A percentile compares a stretch with the other conserved stretches of the same genome.
Evolutionary conservation across 2,329 filamentous ascomycete genomes (phyloP).

Genomic region (Epichloe sylvatica): DNA sequence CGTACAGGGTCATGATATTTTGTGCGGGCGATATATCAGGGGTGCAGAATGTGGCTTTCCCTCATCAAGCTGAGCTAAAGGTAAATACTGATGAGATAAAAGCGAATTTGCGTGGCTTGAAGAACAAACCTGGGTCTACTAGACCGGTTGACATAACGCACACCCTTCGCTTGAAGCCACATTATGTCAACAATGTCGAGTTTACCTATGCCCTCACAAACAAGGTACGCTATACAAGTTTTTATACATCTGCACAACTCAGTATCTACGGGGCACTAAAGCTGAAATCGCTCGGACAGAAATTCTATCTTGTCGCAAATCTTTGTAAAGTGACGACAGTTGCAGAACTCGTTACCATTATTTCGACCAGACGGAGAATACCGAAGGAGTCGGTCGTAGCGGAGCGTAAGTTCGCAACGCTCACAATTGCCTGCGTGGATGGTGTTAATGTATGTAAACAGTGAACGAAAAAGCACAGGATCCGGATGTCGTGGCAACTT

Average conservation of each 20-base stretch:
- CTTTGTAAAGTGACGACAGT: slow-evolving; percentile 63
- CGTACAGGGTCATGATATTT: slow-evolving; percentile 66
- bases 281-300: slow-evolving; percentile 32
- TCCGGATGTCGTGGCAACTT: slow-evolving; percentile 77
- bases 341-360: slow-evolving; percentile 52
- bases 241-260: slow-evolving; percentile 1
- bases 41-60: slow-evolving; percentile 70
- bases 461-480: slow-evolving; percentile 73
- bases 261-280: background rate
- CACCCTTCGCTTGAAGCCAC: slow-evolving; percentile 51
- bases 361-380: slow-evolving; percentile 57
- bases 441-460: slow-evolving; percentile 21
- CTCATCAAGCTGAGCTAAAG: slow-evolving; percentile 82
- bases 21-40: slow-evolving; percentile 54
- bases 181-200: slow-evolving; percentile 63
- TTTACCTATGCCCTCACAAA: slow-evolving; percentile 86
- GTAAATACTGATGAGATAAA: slow-evolving; percentile 80
- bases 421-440: background rate
- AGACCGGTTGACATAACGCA: slow-evolving; percentile 83
- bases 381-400: slow-evolving; percentile 67
- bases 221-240: slow-evolving; percentile 46
- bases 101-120: slow-evolving; percentile 84
- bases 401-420: slow-evolving; percentile 49
- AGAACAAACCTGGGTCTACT: slow-evolving; percentile 92
- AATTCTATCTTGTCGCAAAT: slow-evolving; percentile 58